Conservation (phyloP, 805 yeast genomes). For the Priceomyces melissophilus region DNA sequence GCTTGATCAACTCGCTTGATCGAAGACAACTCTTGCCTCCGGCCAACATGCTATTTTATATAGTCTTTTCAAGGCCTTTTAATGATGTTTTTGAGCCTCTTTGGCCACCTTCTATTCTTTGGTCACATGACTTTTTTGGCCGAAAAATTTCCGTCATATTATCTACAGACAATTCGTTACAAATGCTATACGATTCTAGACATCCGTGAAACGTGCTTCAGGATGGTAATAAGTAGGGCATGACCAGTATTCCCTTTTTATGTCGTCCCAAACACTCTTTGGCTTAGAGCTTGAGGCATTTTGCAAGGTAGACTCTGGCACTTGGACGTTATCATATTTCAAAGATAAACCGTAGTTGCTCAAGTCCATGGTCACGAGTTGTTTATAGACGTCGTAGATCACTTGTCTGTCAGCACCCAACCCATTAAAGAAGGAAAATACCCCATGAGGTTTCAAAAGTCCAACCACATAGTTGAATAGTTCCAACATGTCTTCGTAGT, state of each 20-base stretch:
- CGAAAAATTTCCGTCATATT: background rate
- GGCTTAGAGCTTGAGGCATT: constrained; percentile 13
- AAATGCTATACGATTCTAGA: constrained; percentile 4
- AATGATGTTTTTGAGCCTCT: too few species aligned
- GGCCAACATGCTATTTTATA: too few species aligned
- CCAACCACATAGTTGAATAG: constrained; percentile 82
- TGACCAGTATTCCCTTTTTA: constrained; percentile 63
- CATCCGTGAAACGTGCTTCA: constrained; percentile 46
- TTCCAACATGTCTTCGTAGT: constrained; percentile 83
- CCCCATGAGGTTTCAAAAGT: constrained; percentile 73
- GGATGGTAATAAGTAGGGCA: constrained; percentile 70
- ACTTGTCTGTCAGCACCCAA: constrained; percentile 45
- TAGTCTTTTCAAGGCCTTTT: too few species aligned
- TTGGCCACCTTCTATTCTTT: background rate
- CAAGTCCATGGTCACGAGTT: constrained; percentile 77
- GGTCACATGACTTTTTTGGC: background rate
- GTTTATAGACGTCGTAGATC: constrained; percentile 67
- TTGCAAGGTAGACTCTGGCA: constrained; percentile 37
- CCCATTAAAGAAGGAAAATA: constrained; percentile 90
- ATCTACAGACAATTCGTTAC: too few species aligned
- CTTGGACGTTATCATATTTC: constrained; percentile 46
- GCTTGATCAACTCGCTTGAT: too few species aligned
- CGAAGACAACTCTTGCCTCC: too few species aligned
- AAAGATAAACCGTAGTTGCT: constrained; percentile 73
- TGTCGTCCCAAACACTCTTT: constrained; percentile 57